These are phyloP conservation scores for Cyclotella choctawhatcheeana DNA, from an alignment of 108 stramenopile genomes.

Conservation along the genomic window DNA sequence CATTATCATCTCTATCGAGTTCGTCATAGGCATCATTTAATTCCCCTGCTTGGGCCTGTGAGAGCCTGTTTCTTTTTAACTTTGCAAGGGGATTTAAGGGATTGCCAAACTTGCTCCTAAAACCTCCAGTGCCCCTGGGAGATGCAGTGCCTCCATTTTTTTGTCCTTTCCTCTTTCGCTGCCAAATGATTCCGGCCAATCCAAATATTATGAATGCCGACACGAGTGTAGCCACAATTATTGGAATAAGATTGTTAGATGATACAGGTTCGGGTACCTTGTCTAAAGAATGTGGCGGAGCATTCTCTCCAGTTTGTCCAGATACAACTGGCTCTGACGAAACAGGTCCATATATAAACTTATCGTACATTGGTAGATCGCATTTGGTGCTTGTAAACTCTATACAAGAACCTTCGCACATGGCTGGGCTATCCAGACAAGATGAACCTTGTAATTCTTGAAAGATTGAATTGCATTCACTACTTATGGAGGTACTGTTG, in stretches of 20 bases:
- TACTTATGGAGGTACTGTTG: conserved; percentile 23
- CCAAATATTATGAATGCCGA: conserved; percentile 41
- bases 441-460: conserved; percentile 20
- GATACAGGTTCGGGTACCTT: conserved; percentile 4
- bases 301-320: neutral
- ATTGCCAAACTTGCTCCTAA: neutral
- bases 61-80: neutral
- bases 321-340: neutral
- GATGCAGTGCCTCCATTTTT: neutral
- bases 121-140: neutral
- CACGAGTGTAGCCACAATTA: conserved; percentile 34
- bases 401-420: conserved; percentile 38
- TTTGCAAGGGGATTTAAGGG: neutral
- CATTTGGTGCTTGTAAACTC: conserved; percentile 27
- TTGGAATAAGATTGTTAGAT: conserved; percentile 28
- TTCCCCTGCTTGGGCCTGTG: conserved; percentile 1
- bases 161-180: conserved; percentile 17
- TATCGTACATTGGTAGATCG: conserved; percentile 21
- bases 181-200: conserved; percentile 25
- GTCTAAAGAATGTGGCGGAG: neutral
- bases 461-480: conserved; percentile 36
- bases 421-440: conserved; percentile 19
- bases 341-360: neutral
- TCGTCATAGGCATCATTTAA: conserved; percentile 13
- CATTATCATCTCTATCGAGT: neutral